phyloP scores from a whole-genome alignment of 805 yeast species.

The Candida railenensis region DNA sequence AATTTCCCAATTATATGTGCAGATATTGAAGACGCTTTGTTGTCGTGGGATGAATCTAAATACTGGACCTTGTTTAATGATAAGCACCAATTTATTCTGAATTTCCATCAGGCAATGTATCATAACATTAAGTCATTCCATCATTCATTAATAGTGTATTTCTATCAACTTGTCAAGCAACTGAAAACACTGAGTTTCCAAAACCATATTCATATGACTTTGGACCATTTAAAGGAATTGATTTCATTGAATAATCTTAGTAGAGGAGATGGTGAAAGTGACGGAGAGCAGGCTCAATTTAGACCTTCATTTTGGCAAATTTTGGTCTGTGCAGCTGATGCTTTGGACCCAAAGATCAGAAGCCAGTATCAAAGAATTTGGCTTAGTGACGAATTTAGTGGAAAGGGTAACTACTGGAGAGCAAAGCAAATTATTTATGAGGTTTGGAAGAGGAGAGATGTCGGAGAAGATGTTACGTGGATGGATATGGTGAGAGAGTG shows the following conservation, averaged over 20 bases:
- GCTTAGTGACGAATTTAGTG: slow-evolving; percentile 23
- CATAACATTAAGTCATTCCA: slow-evolving; percentile 41
- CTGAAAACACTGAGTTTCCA: slow-evolving; percentile 37
- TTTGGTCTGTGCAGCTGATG: slow-evolving; percentile 41
- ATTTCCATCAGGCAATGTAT: slow-evolving; percentile 41
- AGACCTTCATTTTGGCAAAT: slow-evolving; percentile 51
- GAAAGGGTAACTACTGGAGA: slow-evolving; percentile 47
- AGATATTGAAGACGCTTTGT: slow-evolving; percentile 49
- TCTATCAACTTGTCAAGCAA: slow-evolving; percentile 42
- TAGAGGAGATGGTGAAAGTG: slow-evolving; percentile 5
- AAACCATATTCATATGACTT: slow-evolving; percentile 28
- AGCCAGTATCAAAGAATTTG: slow-evolving; percentile 31
- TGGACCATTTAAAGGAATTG: slow-evolving; percentile 34
- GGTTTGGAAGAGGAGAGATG: slow-evolving; percentile 45
- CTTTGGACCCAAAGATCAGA: slow-evolving; percentile 27
- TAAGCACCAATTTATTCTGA: slow-evolving; percentile 26
- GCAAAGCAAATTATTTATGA: slow-evolving; percentile 54
- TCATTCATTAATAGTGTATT: slow-evolving; percentile 43
- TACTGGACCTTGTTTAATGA: slow-evolving; percentile 39
- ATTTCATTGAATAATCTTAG: slow-evolving; percentile 12
- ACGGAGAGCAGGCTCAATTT: slow-evolving; percentile 15
- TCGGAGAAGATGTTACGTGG: slow-evolving; percentile 42
- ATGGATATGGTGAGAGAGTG: slow-evolving; percentile 55
- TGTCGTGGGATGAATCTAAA: slow-evolving; percentile 43
- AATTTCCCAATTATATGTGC: slow-evolving; percentile 57